Base-by-base conservation (phyloP, 352 stramenopile species). In the Phytophthora podocarpi region DNA sequence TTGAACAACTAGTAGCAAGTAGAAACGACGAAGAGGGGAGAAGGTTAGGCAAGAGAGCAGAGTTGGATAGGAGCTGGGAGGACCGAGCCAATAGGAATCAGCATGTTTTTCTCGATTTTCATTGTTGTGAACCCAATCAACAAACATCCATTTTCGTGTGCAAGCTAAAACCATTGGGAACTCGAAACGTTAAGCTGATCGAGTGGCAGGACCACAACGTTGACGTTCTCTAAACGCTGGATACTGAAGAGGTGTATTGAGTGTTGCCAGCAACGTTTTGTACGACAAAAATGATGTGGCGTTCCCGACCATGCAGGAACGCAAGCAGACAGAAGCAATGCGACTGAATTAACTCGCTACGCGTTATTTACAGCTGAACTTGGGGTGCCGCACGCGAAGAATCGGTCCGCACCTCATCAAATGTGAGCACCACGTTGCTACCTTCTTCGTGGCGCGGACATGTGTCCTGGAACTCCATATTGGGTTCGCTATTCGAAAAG, bases 361-460 rank as follows among this genome's bases (percentile, higher is more conserved):
- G 31, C 53, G 31, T 56, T 61, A 57, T 57, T 72, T 68, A 74
- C 50, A 77, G 36, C 54, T 69, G 47, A 20, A 74, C 69, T 62
- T 77, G 53, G 11, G 59, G 52, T n/a, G 58, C 52, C 8, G 16
- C 41, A 36, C 34, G 40, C 32, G 21, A 53, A 8, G 67, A 64
- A 30, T 48, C 43, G 24, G 64, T 43, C 18, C 54, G 39, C 7
- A 66, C 40, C 8, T 72, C 57, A 11, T 67, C 30, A 36, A 79
- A 64, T 7, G 67, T 67, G 35, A 76, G 51, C 35, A 72, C 54
- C 32, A 72, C 49, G 28, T 76, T 56, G 36, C 52, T 71, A 5
- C 58, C 58, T 39, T 53, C 49, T 21, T 50, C 24, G 16, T 67
- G 43, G 7, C 58, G 70, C 3, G 30, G 28, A 21, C 41, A 41